A percentile compares a stretch with the other conserved stretches of the same genome.
Evolutionary conservation across 2,329 filamentous ascomycete species (phyloP).

Genomic region (Macrophomina tecta): DNA sequence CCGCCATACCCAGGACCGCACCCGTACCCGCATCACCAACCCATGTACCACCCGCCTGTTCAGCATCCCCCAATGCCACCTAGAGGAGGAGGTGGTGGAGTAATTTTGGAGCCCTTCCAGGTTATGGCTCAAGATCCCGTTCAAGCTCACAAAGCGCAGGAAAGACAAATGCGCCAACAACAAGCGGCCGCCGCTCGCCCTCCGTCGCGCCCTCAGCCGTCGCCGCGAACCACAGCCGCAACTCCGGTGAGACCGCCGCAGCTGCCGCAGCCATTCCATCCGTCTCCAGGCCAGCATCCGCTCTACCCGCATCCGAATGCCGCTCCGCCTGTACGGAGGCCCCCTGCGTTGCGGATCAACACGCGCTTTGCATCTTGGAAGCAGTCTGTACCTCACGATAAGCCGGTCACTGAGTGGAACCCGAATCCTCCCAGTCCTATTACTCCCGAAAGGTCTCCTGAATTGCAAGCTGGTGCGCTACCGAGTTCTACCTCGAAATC

Average conservation of each 20-base stretch:
- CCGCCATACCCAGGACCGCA: conserved; percentile 39
- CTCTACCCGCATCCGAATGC: conserved; percentile 16
- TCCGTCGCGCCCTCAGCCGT: conserved; percentile 3
- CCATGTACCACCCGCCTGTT: conserved; percentile 44
- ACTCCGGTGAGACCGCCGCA: conserved; percentile 2
- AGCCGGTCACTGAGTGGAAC: conserved; percentile 15
- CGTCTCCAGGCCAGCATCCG: neutral
- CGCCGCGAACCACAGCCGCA: conserved; percentile 14
- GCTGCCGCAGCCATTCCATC: conserved; percentile 7
- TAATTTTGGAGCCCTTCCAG: conserved; percentile 56
- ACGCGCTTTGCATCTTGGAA: conserved; percentile 26
- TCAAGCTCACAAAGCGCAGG: conserved; percentile 43
- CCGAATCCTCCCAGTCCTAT: conserved; percentile 21
- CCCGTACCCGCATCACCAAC: conserved; percentile 38
- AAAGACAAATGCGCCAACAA: conserved; percentile 35
- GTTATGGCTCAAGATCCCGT: conserved; percentile 52
- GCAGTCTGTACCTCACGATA: conserved; percentile 11
- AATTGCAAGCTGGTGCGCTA: conserved; percentile 1
- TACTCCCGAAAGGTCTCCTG: conserved; percentile 19
- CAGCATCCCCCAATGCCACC: conserved; percentile 34
- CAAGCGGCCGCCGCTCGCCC: conserved; percentile 23
- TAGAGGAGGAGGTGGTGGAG: conserved; percentile 40
- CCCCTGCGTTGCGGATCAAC: neutral
- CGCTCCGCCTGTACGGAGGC: neutral
- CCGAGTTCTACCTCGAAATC: conserved; percentile 12